These are phyloP conservation scores for Micractinium conductrix DNA, from an alignment of 139 green algal genomes.

Conservation along the genomic window DNA sequence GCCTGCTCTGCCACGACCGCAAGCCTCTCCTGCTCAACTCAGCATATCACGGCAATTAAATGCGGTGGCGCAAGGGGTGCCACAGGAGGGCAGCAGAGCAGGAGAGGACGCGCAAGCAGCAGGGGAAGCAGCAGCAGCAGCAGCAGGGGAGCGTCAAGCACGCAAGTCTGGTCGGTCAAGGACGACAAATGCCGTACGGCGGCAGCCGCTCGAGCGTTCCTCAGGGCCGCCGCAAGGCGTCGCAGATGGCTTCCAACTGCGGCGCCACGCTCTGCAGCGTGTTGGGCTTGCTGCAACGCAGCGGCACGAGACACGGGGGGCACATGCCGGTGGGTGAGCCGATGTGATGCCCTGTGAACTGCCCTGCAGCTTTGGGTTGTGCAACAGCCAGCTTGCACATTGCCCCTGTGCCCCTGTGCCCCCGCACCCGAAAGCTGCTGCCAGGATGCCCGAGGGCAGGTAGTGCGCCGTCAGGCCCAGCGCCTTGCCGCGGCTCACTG, in stretches of 20 bases:
- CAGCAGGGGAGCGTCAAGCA: not conserved
- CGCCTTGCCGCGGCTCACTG: slow-evolving; percentile 31
- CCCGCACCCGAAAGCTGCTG: not conserved
- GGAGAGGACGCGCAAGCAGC: not conserved
- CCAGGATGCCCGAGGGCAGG: slow-evolving; percentile 6
- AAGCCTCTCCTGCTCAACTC: too few relatives aligned
- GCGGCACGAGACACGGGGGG: not conserved
- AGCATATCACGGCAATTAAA: too few relatives aligned
- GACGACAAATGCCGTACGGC: not conserved
- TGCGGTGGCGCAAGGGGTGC: not conserved
- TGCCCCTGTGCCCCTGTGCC: too few relatives aligned
- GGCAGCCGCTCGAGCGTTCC: not conserved
- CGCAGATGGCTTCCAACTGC: slow-evolving; percentile 6
- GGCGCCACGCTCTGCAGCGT: slow-evolving; percentile 7
- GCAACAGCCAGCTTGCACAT: too few relatives aligned
- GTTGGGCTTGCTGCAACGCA: slow-evolving; percentile 22
- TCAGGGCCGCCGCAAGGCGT: not conserved
- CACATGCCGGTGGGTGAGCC: too few relatives aligned
- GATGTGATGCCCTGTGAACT: too few relatives aligned
- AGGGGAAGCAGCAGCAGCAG: not conserved
- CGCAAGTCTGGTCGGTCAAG: too few relatives aligned
- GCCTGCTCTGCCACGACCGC: too few relatives aligned
- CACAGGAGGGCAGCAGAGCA: not conserved
- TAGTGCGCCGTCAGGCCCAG: slow-evolving; percentile 18
- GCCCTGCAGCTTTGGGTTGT: too few relatives aligned